phyloP scores from a whole-genome alignment of 805 yeast species.

The Cyberlindnera americana region DNA sequence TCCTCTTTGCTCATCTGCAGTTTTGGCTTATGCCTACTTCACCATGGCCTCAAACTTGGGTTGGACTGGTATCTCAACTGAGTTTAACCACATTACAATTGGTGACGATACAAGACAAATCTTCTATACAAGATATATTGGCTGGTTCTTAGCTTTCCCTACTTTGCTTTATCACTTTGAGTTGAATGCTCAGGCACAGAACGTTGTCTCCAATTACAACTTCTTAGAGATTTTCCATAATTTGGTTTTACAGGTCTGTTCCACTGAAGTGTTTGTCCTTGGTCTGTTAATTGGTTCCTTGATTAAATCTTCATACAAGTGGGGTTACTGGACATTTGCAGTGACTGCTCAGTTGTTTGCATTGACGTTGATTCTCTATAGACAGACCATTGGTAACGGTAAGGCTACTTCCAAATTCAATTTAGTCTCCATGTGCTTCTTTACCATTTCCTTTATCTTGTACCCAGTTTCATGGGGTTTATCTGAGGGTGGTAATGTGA shows the following conservation, averaged over 20 bases:
- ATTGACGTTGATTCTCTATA: slow-evolving; percentile 27
- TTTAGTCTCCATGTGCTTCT: slow-evolving; percentile 25
- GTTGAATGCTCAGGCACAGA: slow-evolving; percentile 21
- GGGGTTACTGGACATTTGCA: slow-evolving; percentile 66
- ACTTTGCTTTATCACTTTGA: slow-evolving; percentile 33
- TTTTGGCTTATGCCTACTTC: slow-evolving; percentile 47
- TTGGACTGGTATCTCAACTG: slow-evolving; percentile 43
- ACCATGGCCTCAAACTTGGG: slow-evolving; percentile 59
- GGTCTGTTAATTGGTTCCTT: slow-evolving; percentile 55
- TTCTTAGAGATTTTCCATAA: slow-evolving; percentile 21
- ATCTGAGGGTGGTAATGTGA: slow-evolving; percentile 52
- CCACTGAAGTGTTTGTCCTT: slow-evolving; percentile 47
- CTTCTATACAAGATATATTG: slow-evolving; percentile 53
- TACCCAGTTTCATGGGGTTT: slow-evolving; percentile 50
- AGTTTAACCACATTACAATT: slow-evolving; percentile 43
- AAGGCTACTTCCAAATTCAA: slow-evolving; percentile 12
- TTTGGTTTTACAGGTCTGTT: slow-evolving; percentile 39
- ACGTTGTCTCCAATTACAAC: slow-evolving; percentile 15
- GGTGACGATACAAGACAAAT: slow-evolving; percentile 44
- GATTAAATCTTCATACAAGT: slow-evolving; percentile 53
- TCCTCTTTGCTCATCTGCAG: slow-evolving; percentile 41
- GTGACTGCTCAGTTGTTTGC: slow-evolving; percentile 40
- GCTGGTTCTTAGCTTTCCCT: slow-evolving; percentile 57
- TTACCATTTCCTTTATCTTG: slow-evolving; percentile 36
- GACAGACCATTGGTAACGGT: slow-evolving; percentile 25